A percentile compares a stretch with the other conserved stretches of the same genome.
Conservation (phyloP, 2,329 filamentous ascomycete species). For the Penicillium sp. region DNA sequence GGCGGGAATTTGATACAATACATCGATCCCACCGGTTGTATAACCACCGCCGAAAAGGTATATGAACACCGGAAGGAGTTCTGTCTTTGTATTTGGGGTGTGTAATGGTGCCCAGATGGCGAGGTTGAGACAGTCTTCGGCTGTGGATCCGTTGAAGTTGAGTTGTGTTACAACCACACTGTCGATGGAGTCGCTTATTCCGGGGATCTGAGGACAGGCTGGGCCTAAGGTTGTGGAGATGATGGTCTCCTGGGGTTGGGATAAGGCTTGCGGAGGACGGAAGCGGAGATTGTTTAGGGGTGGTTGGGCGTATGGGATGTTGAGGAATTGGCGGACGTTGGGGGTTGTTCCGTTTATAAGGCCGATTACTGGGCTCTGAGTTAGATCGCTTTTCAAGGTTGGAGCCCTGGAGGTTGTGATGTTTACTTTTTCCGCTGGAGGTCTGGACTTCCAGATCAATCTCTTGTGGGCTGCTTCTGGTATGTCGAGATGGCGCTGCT, state of each 20-base stretch:
- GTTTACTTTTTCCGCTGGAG: not conserved
- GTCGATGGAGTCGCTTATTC: not conserved
- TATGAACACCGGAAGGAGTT: not conserved
- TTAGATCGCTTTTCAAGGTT: not conserved
- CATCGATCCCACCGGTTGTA: not conserved
- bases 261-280: not conserved
- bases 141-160: not conserved
- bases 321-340: not conserved
- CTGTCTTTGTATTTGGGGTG: not conserved
- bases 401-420: too few relatives aligned
- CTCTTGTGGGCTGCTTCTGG: too few relatives aligned
- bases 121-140: not conserved
- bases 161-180: not conserved
- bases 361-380: not conserved
- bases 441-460: not conserved
- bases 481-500: too few relatives aligned
- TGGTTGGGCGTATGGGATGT: not conserved
- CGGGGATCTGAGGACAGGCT: not conserved
- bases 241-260: not conserved
- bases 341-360: not conserved
- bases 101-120: not conserved
- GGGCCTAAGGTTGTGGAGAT: not conserved
- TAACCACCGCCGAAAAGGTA: not conserved
- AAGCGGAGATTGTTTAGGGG: not conserved
- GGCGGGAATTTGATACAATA: not conserved